A percentile compares a stretch with the other conserved stretches of the same genome.
Conservation (phyloP, 1,139 yeast genomes). For the Pichia sp. region DNA sequence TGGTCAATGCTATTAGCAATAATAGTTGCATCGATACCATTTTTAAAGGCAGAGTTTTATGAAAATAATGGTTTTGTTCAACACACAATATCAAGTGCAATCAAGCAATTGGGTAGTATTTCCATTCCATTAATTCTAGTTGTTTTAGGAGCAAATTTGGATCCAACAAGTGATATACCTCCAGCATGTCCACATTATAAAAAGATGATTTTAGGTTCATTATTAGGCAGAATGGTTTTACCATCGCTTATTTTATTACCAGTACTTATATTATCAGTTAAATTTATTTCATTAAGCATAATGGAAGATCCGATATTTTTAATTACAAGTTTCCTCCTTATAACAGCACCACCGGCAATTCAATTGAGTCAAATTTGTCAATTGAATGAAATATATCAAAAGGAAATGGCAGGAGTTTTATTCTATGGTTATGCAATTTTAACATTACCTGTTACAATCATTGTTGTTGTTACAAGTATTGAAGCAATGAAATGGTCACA, state of each 20-base stretch:
- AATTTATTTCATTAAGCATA: slow-evolving; percentile 59
- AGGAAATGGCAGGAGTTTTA: slow-evolving; percentile 81
- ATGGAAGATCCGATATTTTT: slow-evolving; percentile 80
- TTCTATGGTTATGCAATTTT: slow-evolving; percentile 80
- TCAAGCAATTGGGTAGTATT: slow-evolving; percentile 74
- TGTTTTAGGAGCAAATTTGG: slow-evolving; percentile 69
- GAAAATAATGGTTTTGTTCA: slow-evolving; percentile 60
- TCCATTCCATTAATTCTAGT: slow-evolving; percentile 80
- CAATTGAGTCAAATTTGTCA: slow-evolving; percentile 80
- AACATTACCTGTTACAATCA: slow-evolving; percentile 71
- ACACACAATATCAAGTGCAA: slow-evolving; percentile 70
- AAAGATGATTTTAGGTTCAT: slow-evolving; percentile 58
- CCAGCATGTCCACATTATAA: slow-evolving; percentile 55
- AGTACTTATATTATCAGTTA: slow-evolving; percentile 57
- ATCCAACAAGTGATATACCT: slow-evolving; percentile 60
- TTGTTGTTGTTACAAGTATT: slow-evolving; percentile 62
- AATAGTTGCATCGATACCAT: slow-evolving; percentile 74
- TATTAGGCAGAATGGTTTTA: slow-evolving; percentile 68
- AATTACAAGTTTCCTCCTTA: slow-evolving; percentile 66
- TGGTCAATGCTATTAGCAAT: slow-evolving; percentile 87
- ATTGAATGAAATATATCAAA: slow-evolving; percentile 65
- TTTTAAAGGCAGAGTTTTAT: slow-evolving; percentile 60
- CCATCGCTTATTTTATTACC: slow-evolving; percentile 69
- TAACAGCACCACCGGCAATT: slow-evolving; percentile 80
- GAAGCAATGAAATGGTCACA: slow-evolving; percentile 47